A percentile compares a stretch with the other conserved stretches of the same genome.
Evolutionary conservation across 2,329 filamentous ascomycete genomes (phyloP).

Genomic region (Aureobasidium musti): DNA sequence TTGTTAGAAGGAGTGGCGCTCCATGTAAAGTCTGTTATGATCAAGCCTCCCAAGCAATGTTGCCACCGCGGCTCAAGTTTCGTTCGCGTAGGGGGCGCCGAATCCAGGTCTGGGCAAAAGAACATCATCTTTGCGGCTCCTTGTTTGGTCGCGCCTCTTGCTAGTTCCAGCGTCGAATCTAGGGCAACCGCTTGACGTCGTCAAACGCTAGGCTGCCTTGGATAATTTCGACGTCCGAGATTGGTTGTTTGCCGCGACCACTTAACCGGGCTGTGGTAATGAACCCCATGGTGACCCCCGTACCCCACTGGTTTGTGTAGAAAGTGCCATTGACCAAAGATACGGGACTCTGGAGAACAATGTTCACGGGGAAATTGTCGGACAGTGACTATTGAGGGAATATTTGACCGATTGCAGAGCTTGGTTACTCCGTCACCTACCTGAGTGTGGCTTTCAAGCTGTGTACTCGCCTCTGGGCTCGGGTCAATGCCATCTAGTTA

Average conservation of each 20-base stretch:
- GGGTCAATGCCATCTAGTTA: background rate
- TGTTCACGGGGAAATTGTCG: background rate
- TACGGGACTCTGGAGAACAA: background rate
- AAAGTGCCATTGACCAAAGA: background rate
- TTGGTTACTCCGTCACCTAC: background rate
- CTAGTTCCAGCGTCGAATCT: background rate
- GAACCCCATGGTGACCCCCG: background rate
- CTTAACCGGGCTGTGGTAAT: background rate
- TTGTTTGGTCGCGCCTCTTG: background rate
- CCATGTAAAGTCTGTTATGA: background rate
- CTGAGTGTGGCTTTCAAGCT: background rate
- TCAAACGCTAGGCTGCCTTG: background rate
- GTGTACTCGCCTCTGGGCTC: too few relatives aligned
- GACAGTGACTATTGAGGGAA: background rate
- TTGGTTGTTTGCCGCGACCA: background rate
- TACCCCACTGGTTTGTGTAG: conserved; percentile 8
- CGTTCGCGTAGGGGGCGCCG: conserved; percentile 2
- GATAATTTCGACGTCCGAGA: background rate
- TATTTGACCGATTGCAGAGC: background rate
- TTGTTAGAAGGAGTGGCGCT: background rate
- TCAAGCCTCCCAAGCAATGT: conserved; percentile 20
- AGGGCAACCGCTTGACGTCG: background rate
- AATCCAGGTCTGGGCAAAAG: background rate
- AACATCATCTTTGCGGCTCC: background rate
- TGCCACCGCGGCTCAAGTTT: conserved; percentile 11